phyloP scores from a whole-genome alignment of 306 rosid species.

The Rosa chinensis region DNA sequence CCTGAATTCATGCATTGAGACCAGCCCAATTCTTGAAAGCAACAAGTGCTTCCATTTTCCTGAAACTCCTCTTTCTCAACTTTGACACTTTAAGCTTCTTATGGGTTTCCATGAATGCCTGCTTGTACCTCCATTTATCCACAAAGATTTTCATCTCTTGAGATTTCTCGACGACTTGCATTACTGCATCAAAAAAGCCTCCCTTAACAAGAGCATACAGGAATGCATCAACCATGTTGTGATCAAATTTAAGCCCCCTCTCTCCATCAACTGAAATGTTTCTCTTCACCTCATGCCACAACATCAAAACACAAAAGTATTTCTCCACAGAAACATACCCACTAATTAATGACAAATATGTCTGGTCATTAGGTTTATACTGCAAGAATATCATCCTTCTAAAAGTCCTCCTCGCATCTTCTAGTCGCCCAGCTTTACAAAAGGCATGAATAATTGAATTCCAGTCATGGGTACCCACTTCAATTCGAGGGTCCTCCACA shows the following conservation, averaged over 20 bases:
- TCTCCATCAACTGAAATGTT: conserved; percentile 56
- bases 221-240: conserved; percentile 79
- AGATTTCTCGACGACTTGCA: conserved; percentile 94
- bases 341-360: conserved; percentile 76
- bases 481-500: conserved; percentile 84
- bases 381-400: conserved; percentile 89
- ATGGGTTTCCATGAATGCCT: conserved; percentile 94
- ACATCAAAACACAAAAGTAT: conserved; percentile 77
- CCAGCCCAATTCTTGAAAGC: conserved; percentile 99
- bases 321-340: conserved; percentile 78
- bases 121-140: conserved; percentile 97
- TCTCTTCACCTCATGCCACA: conserved; percentile 89
- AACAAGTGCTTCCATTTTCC: conserved; percentile 81
- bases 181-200: conserved; percentile 92
- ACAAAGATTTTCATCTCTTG: conserved; percentile 83
- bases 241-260: conserved; percentile 67
- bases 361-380: conserved; percentile 85
- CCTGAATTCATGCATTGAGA: conserved; percentile 53
- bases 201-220: conserved; percentile 91
- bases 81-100: conserved; percentile 80
- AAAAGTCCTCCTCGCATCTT: conserved; percentile 92
- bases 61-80: conserved; percentile 66
- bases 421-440: conserved; percentile 86
- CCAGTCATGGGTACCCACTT: conserved; percentile 94
- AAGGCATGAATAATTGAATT: conserved; percentile 92